Base-by-base conservation (phyloP, 805 yeast genomes). In the Tetrapisispora iriomotensis region DNA sequence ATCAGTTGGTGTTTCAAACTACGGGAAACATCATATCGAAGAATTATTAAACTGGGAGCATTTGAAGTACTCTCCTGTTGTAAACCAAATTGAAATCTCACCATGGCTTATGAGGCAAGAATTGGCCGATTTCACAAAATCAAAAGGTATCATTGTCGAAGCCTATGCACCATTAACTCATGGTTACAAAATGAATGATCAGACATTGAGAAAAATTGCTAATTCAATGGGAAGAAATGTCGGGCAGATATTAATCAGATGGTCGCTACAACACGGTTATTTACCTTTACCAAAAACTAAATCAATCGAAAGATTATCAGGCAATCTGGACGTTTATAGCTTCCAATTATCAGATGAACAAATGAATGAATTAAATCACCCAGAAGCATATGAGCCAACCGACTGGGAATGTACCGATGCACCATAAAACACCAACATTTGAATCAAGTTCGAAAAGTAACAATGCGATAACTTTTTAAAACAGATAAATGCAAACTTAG, bases 121-220 rank as follows among this genome's bases (percentile, higher is more conserved):
- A 37, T 66, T 85, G 41, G 75, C 81, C 18, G 71, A 76, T 39
- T 81, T 64, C 60, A 77, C 82, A 54, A 65, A 67, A 24, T 53
- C 66, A 13, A 60, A 78, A 41, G 75, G 68, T 33, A 72, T 87
- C 29, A 61, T 67, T 6, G 73, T 80, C 9, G 85, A 82, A 56
- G 88, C 94, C 0, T 87, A 73, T 61, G 77, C 92, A 7, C 95
- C 96, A 7, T 70, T 87, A 49, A 72, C 79, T 2, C 77, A 74
- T 45, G 85, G 90, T 8, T 54, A 56, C 34, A 74, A 76, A 49
- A 56, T 78, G 33, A 56, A 67, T 31, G 82, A 80, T 56, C 73
- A 77, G 1, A 70, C 61, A 36, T 65, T 82, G 37, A 51, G 60
- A 18, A 57, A 52, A 24, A 65, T 82, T 44, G 75, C 79, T 27